Evolutionary conservation across 1,284 basidiomycete genomes (phyloP).

Genomic region (Fomitopsis schrenkii): DNA sequence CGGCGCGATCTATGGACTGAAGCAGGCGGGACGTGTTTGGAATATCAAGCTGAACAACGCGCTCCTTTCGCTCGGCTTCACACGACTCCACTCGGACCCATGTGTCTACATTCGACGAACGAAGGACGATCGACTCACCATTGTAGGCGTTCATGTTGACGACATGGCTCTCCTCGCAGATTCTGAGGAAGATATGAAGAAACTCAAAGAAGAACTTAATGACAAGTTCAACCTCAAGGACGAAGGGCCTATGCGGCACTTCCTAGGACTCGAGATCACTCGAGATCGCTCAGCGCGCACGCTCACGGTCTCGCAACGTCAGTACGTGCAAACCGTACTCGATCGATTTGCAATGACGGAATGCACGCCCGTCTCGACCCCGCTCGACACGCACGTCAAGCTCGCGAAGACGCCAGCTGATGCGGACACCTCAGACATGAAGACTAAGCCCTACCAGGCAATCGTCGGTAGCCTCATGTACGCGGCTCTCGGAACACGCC

Average conservation of each 20-base stretch:
- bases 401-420: not conserved
- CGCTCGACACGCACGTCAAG: constrained; percentile 3
- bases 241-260: constrained; percentile 26
- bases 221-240: constrained; percentile 26
- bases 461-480: constrained; percentile 29
- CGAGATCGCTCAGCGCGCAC: constrained; percentile 22
- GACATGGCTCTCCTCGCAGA: constrained; percentile 13
- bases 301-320: constrained; percentile 25
- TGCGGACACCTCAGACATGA: not conserved
- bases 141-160: constrained; percentile 22
- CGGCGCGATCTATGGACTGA: constrained; percentile 26
- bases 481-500: constrained; percentile 30
- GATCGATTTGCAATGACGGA: constrained; percentile 19
- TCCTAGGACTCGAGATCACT: constrained; percentile 32
- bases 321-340: constrained; percentile 27
- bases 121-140: constrained; percentile 1
- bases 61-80: constrained; percentile 18
- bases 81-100: constrained; percentile 13
- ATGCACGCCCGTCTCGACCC: constrained; percentile 17
- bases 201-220: constrained; percentile 20
- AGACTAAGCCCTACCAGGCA: constrained; percentile 3
- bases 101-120: constrained; percentile 14
- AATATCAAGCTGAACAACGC: constrained; percentile 15
- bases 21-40: constrained; percentile 27
- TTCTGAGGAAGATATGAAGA: constrained; percentile 11